Conservation (phyloP, 2,329 filamentous ascomycete species). For the Arachnomyces sp. region DNA sequence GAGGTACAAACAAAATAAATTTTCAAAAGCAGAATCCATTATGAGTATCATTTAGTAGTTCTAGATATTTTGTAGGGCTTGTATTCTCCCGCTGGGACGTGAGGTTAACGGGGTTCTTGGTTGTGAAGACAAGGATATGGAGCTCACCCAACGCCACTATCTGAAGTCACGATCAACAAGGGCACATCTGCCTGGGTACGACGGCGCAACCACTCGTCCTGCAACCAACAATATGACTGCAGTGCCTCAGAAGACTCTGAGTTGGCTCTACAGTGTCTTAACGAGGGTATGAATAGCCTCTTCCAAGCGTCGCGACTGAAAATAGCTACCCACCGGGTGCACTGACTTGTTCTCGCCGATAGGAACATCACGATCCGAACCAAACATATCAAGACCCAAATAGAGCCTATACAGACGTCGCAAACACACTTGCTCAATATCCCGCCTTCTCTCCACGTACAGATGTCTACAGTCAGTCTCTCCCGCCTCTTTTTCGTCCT, state of each 20-base stretch:
- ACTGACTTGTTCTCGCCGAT: constrained; percentile 7
- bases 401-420: constrained; percentile 85
- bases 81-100: no score
- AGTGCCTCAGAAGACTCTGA: constrained; percentile 82
- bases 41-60: no score
- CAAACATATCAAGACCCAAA: constrained; percentile 93
- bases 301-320: not conserved
- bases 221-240: constrained; percentile 36
- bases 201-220: no score
- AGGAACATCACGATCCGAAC: constrained; percentile 24
- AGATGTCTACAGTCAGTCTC: constrained; percentile 79
- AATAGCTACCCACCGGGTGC: constrained; percentile 15
- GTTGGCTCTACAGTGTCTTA: constrained; percentile 90
- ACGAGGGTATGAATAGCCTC: constrained; percentile 52
- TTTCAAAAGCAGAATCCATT: no score
- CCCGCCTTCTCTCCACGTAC: constrained; percentile 76
- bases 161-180: no score
- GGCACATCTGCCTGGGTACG: no score
- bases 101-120: no score
- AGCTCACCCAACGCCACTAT: no score
- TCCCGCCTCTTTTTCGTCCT: constrained; percentile 1
- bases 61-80: no score
- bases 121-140: no score
- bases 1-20: no score
- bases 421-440: constrained; percentile 70